Percentiles rank a stretch among this genome's conserved stretches.
phyloP scores from a whole-genome alignment of 1,139 yeast species.

The Yamadazyma oceani region DNA sequence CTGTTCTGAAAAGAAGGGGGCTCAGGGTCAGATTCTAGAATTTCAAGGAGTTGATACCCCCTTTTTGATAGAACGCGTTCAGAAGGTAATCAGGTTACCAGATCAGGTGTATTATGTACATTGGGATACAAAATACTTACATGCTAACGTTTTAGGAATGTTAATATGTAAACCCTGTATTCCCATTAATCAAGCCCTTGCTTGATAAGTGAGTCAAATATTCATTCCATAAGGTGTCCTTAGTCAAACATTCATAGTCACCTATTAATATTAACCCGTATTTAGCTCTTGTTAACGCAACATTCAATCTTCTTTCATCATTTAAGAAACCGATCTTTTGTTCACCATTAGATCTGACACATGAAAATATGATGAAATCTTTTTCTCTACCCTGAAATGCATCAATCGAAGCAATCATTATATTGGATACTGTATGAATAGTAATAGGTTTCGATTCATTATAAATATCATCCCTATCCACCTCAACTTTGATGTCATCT shows the following conservation, averaged over 20 bases:
- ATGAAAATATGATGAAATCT: constrained; percentile 56
- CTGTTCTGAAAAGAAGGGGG: no score
- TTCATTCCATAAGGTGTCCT: constrained; percentile 57
- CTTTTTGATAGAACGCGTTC: no score
- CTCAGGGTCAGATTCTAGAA: no score
- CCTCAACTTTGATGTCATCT: constrained; percentile 49
- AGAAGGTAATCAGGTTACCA: no score
- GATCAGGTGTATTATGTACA: no score
- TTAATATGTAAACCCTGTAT: constrained; percentile 8
- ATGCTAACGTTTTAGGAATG: no score
- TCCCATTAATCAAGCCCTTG: constrained; percentile 17
- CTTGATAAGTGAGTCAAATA: constrained; percentile 41
- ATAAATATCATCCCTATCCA: constrained; percentile 56
- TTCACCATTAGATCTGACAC: constrained; percentile 55
- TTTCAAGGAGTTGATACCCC: no score
- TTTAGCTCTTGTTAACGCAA: constrained; percentile 63
- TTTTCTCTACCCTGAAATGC: constrained; percentile 71
- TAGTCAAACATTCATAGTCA: constrained; percentile 48
- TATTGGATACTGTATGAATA: constrained; percentile 61
- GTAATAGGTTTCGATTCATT: constrained; percentile 52
- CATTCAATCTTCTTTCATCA: constrained; percentile 59
- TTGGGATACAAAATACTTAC: no score
- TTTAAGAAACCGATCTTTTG: constrained; percentile 57
- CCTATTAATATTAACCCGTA: constrained; percentile 59
- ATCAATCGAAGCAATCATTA: constrained; percentile 69